Evolutionary conservation across 140 eudicot genomes (phyloP).

Genomic region (Erigeron philadelphicus): DNA sequence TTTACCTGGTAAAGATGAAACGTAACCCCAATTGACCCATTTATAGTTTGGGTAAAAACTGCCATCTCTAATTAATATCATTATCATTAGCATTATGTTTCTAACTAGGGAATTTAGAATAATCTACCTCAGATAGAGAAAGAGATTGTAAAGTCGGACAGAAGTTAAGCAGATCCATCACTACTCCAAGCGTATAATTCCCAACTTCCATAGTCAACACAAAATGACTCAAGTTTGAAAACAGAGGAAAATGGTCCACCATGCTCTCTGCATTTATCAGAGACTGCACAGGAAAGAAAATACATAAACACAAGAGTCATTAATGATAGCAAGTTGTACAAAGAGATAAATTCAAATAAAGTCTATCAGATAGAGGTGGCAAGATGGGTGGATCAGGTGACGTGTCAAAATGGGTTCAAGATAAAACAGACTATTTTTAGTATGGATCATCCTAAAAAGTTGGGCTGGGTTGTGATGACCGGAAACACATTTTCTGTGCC

Average conservation of each 20-base stretch:
- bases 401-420: not conserved
- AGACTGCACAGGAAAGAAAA: slow-evolving; percentile 34
- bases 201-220: slow-evolving; percentile 41
- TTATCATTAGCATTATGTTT: no score
- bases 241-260: slow-evolving; percentile 33
- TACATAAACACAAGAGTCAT: slow-evolving; percentile 23
- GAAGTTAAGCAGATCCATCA: slow-evolving; percentile 40
- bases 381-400: not conserved
- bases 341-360: not conserved
- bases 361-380: not conserved
- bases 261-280: slow-evolving; percentile 35
- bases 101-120: not conserved
- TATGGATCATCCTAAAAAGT: no score
- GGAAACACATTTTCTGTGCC: no score
- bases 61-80: no score
- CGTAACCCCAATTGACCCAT: not conserved
- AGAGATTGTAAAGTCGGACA: slow-evolving; percentile 48
- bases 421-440: not conserved
- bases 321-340: slow-evolving; percentile 12
- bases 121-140: slow-evolving; percentile 42
- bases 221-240: slow-evolving; percentile 39
- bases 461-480: no score
- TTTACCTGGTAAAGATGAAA: no score
- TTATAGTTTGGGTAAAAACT: no score
- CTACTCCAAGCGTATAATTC: slow-evolving; percentile 24